Evolutionary conservation across 2,329 filamentous ascomycete genomes (phyloP).

Genomic region (Herpotrichia juniperi): DNA sequence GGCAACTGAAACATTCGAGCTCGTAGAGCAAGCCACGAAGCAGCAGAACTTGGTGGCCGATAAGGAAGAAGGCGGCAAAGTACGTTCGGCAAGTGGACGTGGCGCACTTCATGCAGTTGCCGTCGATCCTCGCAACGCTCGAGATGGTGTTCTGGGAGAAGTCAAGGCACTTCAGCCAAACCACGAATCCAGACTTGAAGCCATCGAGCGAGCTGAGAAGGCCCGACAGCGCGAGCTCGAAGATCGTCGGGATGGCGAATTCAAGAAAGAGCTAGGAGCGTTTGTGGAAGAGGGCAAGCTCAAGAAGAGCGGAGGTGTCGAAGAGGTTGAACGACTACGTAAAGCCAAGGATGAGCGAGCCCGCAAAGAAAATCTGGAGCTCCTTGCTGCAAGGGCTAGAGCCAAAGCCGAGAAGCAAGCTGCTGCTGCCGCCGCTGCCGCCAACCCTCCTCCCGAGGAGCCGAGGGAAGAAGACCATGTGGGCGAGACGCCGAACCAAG

Average conservation of each 20-base stretch:
- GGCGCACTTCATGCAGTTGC: constrained; percentile 45
- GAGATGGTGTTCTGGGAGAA: constrained; percentile 90
- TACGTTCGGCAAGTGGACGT: constrained; percentile 56
- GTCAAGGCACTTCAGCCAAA: constrained; percentile 93
- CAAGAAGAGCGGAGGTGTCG: constrained; percentile 94
- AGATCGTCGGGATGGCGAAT: constrained; percentile 72
- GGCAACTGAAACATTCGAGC: constrained; percentile 87
- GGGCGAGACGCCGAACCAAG: constrained; percentile 22
- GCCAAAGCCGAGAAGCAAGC: constrained; percentile 51
- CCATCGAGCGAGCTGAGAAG: constrained; percentile 96
- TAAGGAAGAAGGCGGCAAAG: constrained; percentile 56
- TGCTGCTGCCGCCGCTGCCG: constrained; percentile 36
- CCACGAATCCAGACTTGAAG: constrained; percentile 89
- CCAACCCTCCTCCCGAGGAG: constrained; percentile 30
- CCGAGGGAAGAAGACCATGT: constrained; percentile 28
- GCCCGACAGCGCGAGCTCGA: constrained; percentile 87
- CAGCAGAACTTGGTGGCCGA: constrained; percentile 84
- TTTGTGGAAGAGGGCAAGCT: constrained; percentile 91
- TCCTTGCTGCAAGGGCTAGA: constrained; percentile 55
- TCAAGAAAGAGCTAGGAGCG: constrained; percentile 81
- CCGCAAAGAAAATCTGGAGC: constrained; percentile 73
- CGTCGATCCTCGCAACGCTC: constrained; percentile 78
- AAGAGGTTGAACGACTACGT: constrained; percentile 87
- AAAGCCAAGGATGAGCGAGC: constrained; percentile 87
- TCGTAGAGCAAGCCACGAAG: constrained; percentile 98